These are phyloP conservation scores for Boletus sp. DNA, from an alignment of 768 basidiomycete genomes.

Conservation along the genomic window DNA sequence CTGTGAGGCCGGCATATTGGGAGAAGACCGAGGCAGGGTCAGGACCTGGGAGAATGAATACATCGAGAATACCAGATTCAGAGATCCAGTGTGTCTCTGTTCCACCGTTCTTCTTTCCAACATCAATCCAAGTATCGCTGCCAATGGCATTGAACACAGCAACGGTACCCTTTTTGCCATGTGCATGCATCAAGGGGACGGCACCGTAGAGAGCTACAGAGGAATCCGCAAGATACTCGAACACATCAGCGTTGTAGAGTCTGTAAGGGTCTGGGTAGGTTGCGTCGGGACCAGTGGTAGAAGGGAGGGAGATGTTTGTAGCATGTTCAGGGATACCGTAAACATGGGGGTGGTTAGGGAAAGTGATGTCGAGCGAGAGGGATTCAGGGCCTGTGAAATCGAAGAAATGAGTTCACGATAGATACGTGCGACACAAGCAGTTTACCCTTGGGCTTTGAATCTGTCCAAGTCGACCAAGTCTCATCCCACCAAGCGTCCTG, in stretches of 20 bases:
- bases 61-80: slow-evolving; percentile 93
- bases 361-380: slow-evolving; percentile 86
- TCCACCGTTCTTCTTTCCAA: slow-evolving; percentile 54
- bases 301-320: slow-evolving; percentile 81
- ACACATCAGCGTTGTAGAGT: slow-evolving; percentile 93
- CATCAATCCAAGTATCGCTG: slow-evolving; percentile 95
- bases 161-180: slow-evolving; percentile 82
- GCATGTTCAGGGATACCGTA: slow-evolving; percentile 98
- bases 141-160: slow-evolving; percentile 84
- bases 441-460: slow-evolving; percentile 92
- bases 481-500: slow-evolving; percentile 92
- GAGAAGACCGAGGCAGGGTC: slow-evolving; percentile 76
- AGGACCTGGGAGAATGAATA: slow-evolving; percentile 92
- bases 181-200: slow-evolving; percentile 92
- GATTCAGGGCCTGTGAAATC: slow-evolving; percentile 84
- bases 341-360: slow-evolving; percentile 87
- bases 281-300: slow-evolving; percentile 76
- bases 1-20: slow-evolving; percentile 84
- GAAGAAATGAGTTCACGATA: slow-evolving; percentile 2
- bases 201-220: slow-evolving; percentile 85
- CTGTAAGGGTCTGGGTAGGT: slow-evolving; percentile 89
- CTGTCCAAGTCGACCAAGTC: slow-evolving; percentile 80
- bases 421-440: not conserved
- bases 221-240: slow-evolving; percentile 86
- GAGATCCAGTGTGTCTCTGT: slow-evolving; percentile 96